Percentiles rank a stretch among this genome's conserved stretches.
Conservation (phyloP, 2,329 filamentous ascomycete species). For the Cyphellophora attinorum region DNA sequence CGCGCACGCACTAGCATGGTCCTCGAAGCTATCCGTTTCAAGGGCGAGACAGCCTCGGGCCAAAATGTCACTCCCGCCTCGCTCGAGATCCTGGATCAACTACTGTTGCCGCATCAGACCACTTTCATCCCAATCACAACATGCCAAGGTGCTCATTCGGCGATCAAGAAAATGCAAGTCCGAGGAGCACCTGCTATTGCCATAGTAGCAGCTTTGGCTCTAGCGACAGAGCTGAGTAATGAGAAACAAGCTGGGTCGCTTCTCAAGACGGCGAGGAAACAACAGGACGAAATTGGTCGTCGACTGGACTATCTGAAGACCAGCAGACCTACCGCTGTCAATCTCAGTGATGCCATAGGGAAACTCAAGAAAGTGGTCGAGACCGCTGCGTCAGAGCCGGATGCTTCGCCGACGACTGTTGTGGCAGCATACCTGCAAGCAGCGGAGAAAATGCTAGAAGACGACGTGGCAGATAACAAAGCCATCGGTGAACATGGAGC, state of each 20-base stretch:
- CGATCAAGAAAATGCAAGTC: conserved; percentile 56
- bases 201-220: conserved; percentile 84
- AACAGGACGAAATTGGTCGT: conserved; percentile 57
- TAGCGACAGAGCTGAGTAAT: conserved; percentile 70
- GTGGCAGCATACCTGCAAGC: conserved; percentile 63
- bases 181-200: conserved; percentile 86
- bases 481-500: conserved; percentile 76
- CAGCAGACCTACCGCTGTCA: conserved; percentile 88
- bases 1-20: conserved; percentile 27
- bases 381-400: conserved; percentile 23
- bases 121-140: conserved; percentile 45
- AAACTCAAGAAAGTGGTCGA: conserved; percentile 62
- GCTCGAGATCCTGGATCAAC: conserved; percentile 55
- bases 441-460: conserved; percentile 76
- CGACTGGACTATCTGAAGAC: conserved; percentile 80
- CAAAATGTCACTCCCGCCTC: conserved; percentile 6
- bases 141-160: conserved; percentile 53
- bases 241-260: conserved; percentile 28
- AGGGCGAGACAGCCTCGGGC: conserved; percentile 30
- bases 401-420: conserved; percentile 39
- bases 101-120: conserved; percentile 51
- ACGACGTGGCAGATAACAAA: conserved; percentile 80
- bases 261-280: conserved; percentile 53
- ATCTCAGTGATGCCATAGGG: conserved; percentile 78
- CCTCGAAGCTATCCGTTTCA: conserved; percentile 54